Conservation (phyloP, 2,329 filamentous ascomycete species). For the Pestalotiopsis sp. region DNA sequence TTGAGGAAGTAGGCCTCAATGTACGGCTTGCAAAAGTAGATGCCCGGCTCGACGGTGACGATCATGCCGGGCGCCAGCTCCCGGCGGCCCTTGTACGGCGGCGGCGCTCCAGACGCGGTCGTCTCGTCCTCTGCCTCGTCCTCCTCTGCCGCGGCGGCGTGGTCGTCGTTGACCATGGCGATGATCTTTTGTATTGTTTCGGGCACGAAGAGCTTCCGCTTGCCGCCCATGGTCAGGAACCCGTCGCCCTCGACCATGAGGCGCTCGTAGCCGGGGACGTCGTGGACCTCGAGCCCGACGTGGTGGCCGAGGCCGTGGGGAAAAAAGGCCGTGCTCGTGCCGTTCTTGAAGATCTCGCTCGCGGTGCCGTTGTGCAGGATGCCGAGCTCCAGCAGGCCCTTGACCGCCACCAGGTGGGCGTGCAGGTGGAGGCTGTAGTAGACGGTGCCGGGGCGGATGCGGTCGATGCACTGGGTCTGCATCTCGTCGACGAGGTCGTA, state of each 20-base stretch:
- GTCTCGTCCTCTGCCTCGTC: conserved; percentile 8
- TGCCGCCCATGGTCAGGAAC: conserved; percentile 19
- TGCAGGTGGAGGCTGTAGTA: conserved; percentile 74
- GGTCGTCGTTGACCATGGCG: conserved; percentile 19
- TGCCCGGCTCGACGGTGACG: conserved; percentile 78
- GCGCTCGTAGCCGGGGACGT: conserved; percentile 29
- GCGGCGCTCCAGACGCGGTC: conserved; percentile 1
- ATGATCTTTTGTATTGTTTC: conserved; percentile 32
- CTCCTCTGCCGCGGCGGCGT: not conserved
- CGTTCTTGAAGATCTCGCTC: conserved; percentile 53
- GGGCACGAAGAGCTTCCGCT: conserved; percentile 30
- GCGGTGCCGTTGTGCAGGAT: conserved; percentile 66
- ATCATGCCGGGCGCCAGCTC: conserved; percentile 64
- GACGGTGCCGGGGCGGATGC: conserved; percentile 67
- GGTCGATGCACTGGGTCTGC: conserved; percentile 74
- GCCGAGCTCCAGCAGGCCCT: conserved; percentile 70
- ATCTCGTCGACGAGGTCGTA: conserved; percentile 80
- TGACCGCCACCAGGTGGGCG: conserved; percentile 72
- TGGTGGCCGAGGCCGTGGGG: conserved; percentile 68
- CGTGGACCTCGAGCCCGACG: conserved; percentile 67
- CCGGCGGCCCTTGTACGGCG: conserved; percentile 35
- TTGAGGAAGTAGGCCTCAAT: conserved; percentile 70
- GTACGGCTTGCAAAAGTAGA: conserved; percentile 76
- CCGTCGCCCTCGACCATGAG: conserved; percentile 7
- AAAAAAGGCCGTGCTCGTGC: conserved; percentile 64